Conservation (phyloP, 441 rosid species). For the Bruguiera hainesii region DNA sequence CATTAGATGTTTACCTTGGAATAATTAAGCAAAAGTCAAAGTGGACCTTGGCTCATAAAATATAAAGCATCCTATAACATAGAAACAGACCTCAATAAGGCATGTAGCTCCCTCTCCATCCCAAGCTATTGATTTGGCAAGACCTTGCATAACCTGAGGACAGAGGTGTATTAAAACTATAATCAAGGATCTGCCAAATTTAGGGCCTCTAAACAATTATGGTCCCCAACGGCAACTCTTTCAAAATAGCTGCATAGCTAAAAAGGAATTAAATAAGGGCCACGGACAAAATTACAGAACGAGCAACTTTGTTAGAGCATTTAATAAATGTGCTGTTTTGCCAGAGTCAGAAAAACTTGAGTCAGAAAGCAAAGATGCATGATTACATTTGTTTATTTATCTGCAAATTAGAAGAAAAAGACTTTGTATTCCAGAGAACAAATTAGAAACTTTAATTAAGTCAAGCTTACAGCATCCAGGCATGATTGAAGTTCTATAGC, state of each 20-base stretch:
- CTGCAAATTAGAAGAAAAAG: not conserved
- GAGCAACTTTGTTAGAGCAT: no score
- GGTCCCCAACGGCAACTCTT: not conserved
- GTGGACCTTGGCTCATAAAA: not conserved
- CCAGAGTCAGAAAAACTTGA: not conserved
- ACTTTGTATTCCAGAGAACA: no score
- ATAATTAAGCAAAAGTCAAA: not conserved
- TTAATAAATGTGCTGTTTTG: no score
- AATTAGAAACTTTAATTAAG: not conserved
- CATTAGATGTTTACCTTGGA: not conserved
- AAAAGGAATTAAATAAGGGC: no score
- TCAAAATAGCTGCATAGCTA: no score
- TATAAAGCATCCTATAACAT: slow-evolving; percentile 1
- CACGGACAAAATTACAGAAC: no score
- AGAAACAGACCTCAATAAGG: slow-evolving; percentile 69
- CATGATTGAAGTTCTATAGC: slow-evolving; percentile 86
- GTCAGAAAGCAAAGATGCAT: not conserved
- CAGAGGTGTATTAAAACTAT: slow-evolving; percentile 7
- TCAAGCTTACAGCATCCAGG: slow-evolving; percentile 76
- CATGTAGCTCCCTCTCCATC: slow-evolving; percentile 99
- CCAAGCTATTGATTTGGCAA: slow-evolving; percentile 98
- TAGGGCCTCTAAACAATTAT: slow-evolving; percentile 3
- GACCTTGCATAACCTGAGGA: slow-evolving; percentile 94
- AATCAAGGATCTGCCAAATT: not conserved
- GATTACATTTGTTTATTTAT: not conserved